A percentile compares a stretch with the other conserved stretches of the same genome.
Conservation (phyloP, 306 rosid genomes). For the Acacia acuminata region DNA sequence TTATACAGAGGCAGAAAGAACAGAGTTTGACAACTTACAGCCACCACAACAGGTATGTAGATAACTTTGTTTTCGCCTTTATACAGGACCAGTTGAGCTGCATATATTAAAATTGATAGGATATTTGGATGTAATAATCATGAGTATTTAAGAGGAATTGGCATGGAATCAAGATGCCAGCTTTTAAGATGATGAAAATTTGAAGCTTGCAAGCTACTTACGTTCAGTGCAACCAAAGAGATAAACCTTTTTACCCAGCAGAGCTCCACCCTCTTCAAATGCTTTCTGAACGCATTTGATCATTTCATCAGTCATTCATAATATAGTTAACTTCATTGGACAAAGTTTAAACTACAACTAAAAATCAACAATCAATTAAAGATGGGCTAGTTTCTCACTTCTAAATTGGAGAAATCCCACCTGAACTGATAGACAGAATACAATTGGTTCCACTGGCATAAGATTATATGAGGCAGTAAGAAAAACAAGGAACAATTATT, state of each 20-base stretch:
- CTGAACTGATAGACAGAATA: slow-evolving; percentile 46
- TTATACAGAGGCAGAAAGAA: background rate
- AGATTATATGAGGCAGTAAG: background rate
- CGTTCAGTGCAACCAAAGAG: slow-evolving; percentile 22
- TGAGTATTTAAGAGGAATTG: background rate
- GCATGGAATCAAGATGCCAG: background rate
- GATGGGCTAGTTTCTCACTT: slow-evolving; percentile 37
- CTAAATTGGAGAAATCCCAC: slow-evolving; percentile 53
- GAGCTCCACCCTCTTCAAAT: slow-evolving; percentile 17
- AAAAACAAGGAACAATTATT: background rate
- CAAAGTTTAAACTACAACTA: background rate
- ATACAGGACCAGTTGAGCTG: slow-evolving; percentile 6
- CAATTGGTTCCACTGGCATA: slow-evolving; percentile 48
- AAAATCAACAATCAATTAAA: background rate
- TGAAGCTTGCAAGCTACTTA: slow-evolving; percentile 9
- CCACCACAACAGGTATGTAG: slow-evolving; percentile 21
- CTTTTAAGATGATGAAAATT: background rate
- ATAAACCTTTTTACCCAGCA: slow-evolving; percentile 13
- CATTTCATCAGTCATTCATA: background rate
- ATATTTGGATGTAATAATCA: background rate
- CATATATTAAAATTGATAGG: background rate
- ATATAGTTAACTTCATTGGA: background rate
- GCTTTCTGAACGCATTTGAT: slow-evolving; percentile 16
- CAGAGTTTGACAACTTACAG: slow-evolving; percentile 20
- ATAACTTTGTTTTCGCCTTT: slow-evolving; percentile 1